Base-by-base conservation (phyloP, 345 rosid genomes). In the Corchorus olitorius region DNA sequence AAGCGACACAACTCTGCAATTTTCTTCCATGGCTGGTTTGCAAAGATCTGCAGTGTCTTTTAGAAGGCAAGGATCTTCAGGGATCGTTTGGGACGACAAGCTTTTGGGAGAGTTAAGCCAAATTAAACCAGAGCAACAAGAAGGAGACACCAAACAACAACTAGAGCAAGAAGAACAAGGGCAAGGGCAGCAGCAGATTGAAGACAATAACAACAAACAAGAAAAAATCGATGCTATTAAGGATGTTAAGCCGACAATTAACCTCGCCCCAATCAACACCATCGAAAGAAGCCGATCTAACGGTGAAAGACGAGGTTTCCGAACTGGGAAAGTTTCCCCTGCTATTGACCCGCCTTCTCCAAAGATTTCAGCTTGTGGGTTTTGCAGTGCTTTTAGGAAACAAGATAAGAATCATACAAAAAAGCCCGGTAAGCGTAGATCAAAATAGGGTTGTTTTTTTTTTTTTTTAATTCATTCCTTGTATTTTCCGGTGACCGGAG, bases 271-370 rank as follows among this genome's bases (percentile, higher is more conserved):
- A 4, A 49, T 73, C 78, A 80, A 56, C 69, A 84, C 81, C 27
- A 76, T 91, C 2, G 92, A 87, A 79, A 89, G 98, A 79, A 93
- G 91, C 86, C 91, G 94, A 86, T 93, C 98, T 78, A 86, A 73
- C 78, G 98, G 97, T 15, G 95, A 92, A 62, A 91, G 83, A 46
- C 74, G 97, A 27, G 91, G 89, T n/a, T 85, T 86, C 77, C 86
- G 97, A 20, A 84, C 96, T 10, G 99, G 96, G 17, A 90, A 83
- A 79, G 98, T 89, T 2, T 84, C 97, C 67, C 96, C 96, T 54
- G 96, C 92, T 3, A 83, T 89, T 6, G 99, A 95, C 19, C 99
- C 99, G 15, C 97, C 99, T 16, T 95, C 99, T 46, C 99, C 99
- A 3, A 89, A 88, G 84, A 72, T 95, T 2, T 89, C 93, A 1